Percentiles rank a stretch among this genome's conserved stretches.
These are phyloP conservation scores for Crassisporium funariophilum DNA, from an alignment of 768 basidiomycete genomes.

Conservation along the genomic window DNA sequence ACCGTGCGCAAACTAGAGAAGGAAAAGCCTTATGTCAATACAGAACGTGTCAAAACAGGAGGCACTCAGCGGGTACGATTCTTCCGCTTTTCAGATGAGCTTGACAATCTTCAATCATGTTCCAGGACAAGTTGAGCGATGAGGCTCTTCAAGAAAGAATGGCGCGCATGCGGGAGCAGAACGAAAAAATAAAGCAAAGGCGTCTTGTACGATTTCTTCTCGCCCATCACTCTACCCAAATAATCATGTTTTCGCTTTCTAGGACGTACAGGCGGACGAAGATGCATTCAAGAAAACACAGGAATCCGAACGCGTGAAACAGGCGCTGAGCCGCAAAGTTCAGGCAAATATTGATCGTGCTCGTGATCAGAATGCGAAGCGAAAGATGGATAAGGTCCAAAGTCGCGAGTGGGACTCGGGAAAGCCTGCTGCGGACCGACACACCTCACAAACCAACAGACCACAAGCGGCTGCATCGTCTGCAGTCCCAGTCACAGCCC, in stretches of 20 bases:
- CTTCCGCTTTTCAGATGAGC: constrained; percentile 17
- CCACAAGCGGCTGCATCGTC: constrained; percentile 2
- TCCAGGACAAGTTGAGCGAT: constrained; percentile 67
- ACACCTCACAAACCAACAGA: constrained; percentile 6
- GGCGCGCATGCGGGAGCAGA: constrained; percentile 69
- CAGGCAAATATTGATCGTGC: constrained; percentile 71
- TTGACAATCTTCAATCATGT: neutral
- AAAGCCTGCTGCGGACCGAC: constrained; percentile 40
- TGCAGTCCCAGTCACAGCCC: no score
- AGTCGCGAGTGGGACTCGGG: constrained; percentile 86
- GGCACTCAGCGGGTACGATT: constrained; percentile 64
- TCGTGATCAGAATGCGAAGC: constrained; percentile 76
- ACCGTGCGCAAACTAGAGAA: constrained; percentile 46
- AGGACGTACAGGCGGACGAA: constrained; percentile 85
- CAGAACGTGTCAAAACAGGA: constrained; percentile 83
- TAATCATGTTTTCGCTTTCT: constrained; percentile 9
- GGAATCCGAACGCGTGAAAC: constrained; percentile 60
- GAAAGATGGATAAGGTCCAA: constrained; percentile 80
- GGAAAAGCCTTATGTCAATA: constrained; percentile 79
- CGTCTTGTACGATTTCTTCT: constrained; percentile 46
- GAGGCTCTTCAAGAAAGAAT: constrained; percentile 71
- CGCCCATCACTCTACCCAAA: constrained; percentile 3
- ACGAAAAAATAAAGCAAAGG: constrained; percentile 76
- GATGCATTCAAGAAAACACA: constrained; percentile 75
- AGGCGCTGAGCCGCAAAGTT: constrained; percentile 59